Evolutionary conservation across 2,329 filamentous ascomycete species (phyloP).

Genomic region (Verticillium nubilum): DNA sequence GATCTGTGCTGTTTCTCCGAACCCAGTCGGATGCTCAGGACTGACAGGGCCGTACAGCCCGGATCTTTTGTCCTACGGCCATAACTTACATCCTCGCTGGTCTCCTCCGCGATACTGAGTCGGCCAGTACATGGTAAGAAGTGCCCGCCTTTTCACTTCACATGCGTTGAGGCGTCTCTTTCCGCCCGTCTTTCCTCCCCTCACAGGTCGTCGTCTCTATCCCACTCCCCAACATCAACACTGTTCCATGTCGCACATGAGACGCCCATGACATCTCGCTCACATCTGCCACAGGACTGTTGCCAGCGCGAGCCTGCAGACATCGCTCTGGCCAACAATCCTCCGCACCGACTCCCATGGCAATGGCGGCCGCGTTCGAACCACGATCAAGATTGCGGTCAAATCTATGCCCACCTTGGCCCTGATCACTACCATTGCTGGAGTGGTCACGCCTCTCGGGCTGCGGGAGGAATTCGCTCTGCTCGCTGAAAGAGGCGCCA

Average conservation of each 20-base stretch:
- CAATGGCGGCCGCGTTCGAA: slow-evolving; percentile 21
- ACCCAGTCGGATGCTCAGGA: background rate
- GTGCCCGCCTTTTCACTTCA: background rate
- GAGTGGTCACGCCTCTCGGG: slow-evolving; percentile 40
- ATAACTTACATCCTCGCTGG: slow-evolving; percentile 28
- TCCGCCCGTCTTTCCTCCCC: background rate
- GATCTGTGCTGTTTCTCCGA: background rate
- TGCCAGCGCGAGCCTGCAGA: slow-evolving; percentile 23
- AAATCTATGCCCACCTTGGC: slow-evolving; percentile 19
- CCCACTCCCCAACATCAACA: no score
- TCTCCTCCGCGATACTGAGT: slow-evolving; percentile 27
- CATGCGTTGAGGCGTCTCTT: no score
- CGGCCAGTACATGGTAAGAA: slow-evolving; percentile 28
- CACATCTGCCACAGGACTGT: slow-evolving; percentile 9
- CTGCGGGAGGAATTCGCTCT: slow-evolving; percentile 32
- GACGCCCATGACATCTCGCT: background rate
- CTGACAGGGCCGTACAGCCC: slow-evolving; percentile 21
- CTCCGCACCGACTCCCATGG: slow-evolving; percentile 30
- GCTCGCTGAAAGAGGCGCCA: slow-evolving; percentile 5
- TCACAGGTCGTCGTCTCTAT: no score
- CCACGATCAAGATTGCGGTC: slow-evolving; percentile 8
- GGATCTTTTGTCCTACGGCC: slow-evolving; percentile 27
- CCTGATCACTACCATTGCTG: slow-evolving; percentile 29
- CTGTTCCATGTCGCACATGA: no score
- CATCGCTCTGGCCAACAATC: slow-evolving; percentile 34